Percentiles rank a stretch among this genome's conserved stretches.
phyloP scores from a whole-genome alignment of 768 basidiomycete genomes.

The Phlebiopsis gigantea region DNA sequence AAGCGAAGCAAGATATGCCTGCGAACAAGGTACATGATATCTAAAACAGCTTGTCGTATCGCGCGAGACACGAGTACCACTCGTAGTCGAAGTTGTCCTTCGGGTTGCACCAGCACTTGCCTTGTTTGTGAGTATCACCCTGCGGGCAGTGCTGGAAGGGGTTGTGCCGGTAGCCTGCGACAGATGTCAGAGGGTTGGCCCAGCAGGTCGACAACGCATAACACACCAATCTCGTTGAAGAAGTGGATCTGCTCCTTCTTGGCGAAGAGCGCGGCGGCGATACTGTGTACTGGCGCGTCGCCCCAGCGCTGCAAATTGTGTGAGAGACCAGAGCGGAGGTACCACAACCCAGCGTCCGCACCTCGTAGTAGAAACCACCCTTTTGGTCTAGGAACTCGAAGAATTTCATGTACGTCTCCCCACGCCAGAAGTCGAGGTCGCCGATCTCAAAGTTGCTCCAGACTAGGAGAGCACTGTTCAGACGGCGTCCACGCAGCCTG shows the following conservation, averaged over 20 bases:
- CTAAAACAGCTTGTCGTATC: conserved; percentile 61
- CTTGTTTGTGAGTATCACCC: conserved; percentile 65
- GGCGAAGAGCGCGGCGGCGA: conserved; percentile 86
- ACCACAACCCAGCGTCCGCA: neutral
- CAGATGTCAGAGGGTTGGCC: neutral
- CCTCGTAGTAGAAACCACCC: conserved; percentile 60
- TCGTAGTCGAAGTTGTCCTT: conserved; percentile 75
- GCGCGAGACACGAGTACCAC: conserved; percentile 85
- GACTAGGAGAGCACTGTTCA: conserved; percentile 28
- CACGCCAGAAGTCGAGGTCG: conserved; percentile 51
- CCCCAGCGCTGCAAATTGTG: conserved; percentile 67
- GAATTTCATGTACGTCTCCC: conserved; percentile 51
- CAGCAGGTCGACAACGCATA: conserved; percentile 9
- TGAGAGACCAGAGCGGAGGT: neutral
- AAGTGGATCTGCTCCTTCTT: conserved; percentile 89
- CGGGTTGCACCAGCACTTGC: conserved; percentile 84
- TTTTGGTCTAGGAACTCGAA: conserved; percentile 50
- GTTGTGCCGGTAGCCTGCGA: conserved; percentile 69
- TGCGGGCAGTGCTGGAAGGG: conserved; percentile 93
- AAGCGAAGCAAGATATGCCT: neutral
- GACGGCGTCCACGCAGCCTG: neutral
- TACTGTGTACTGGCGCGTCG: conserved; percentile 78
- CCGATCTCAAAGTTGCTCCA: conserved; percentile 68
- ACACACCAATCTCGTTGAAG: conserved; percentile 81
- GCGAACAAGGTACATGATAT: neutral